Evolutionary conservation across 2,329 filamentous ascomycete species (phyloP).

Genomic region (Ophiobolus disseminans): DNA sequence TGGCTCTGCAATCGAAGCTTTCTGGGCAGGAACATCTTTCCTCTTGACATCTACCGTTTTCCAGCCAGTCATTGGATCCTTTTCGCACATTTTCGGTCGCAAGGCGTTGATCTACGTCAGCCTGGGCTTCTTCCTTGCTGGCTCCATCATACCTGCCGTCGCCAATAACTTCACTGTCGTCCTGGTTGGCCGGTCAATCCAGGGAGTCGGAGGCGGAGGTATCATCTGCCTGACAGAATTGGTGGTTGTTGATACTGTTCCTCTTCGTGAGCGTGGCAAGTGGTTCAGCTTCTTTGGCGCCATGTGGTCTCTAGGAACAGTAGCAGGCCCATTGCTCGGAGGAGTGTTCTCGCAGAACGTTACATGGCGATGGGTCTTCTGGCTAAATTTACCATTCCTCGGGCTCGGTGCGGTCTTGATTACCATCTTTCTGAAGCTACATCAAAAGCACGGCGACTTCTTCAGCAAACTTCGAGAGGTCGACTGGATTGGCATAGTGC

Average conservation of each 20-base stretch:
- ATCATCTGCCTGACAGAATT: conserved; percentile 54
- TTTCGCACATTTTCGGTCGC: conserved; percentile 51
- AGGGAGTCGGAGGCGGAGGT: conserved; percentile 53
- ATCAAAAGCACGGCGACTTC: conserved; percentile 57
- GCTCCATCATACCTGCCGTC: conserved; percentile 46
- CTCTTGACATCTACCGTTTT: conserved; percentile 51
- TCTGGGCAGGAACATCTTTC: conserved; percentile 53
- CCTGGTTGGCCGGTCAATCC: conserved; percentile 47
- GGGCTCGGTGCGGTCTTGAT: conserved; percentile 58
- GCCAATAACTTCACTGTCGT: conserved; percentile 50
- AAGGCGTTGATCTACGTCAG: conserved; percentile 48
- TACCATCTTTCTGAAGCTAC: conserved; percentile 62
- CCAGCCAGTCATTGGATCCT: conserved; percentile 49
- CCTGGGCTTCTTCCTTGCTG: conserved; percentile 46
- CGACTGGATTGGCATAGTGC: conserved; percentile 67
- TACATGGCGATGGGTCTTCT: conserved; percentile 70
- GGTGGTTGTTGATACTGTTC: conserved; percentile 56
- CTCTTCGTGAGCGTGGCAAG: conserved; percentile 52
- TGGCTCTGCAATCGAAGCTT: conserved; percentile 51
- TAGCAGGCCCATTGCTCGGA: conserved; percentile 58
- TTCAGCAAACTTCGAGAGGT: conserved; percentile 60
- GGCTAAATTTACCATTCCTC: conserved; percentile 67
- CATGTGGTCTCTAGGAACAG: conserved; percentile 65
- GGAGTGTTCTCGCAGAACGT: conserved; percentile 62
- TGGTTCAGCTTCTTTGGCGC: conserved; percentile 51